phyloP scores from a whole-genome alignment of 805 yeast genomes.

The Starmerella davenportii region DNA sequence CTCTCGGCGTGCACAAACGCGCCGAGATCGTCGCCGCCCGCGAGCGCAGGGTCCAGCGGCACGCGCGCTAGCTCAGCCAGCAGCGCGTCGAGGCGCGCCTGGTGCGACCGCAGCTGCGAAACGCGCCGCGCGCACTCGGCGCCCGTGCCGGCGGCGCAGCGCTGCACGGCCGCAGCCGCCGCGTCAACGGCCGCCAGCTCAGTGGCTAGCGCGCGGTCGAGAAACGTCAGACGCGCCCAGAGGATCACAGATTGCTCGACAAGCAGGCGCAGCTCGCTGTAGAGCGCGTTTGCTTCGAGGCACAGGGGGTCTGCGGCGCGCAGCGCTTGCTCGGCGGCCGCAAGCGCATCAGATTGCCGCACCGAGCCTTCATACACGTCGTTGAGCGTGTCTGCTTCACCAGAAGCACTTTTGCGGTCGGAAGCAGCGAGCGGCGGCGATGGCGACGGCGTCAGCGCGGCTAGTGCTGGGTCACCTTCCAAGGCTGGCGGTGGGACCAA shows the following conservation, averaged over 20 bases:
- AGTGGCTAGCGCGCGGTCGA: slow-evolving; percentile 29
- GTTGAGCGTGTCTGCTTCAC: too few relatives aligned
- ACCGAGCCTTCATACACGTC: too few relatives aligned
- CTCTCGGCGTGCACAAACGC: slow-evolving; percentile 15
- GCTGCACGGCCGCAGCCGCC: slow-evolving; percentile 22
- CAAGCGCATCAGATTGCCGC: too few relatives aligned
- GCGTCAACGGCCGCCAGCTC: slow-evolving; percentile 26
- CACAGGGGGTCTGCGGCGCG: slow-evolving; percentile 35
- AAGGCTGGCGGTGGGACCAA: too few relatives aligned
- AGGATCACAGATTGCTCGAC: slow-evolving; percentile 28
- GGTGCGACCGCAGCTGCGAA: slow-evolving; percentile 5
- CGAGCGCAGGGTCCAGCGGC: slow-evolving; percentile 9
- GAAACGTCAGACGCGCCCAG: slow-evolving; percentile 29
- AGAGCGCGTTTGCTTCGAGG: slow-evolving; percentile 30
- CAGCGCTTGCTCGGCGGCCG: slow-evolving; percentile 30
- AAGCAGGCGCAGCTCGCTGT: slow-evolving; percentile 24
- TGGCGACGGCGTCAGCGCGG: too few relatives aligned
- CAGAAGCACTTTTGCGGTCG: too few relatives aligned
- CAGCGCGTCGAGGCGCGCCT: slow-evolving; percentile 12
- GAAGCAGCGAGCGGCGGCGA: too few relatives aligned
- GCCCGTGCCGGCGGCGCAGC: slow-evolving; percentile 16
- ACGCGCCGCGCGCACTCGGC: slow-evolving; percentile 6
- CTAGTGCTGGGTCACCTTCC: too few relatives aligned
- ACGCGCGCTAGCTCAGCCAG: slow-evolving; percentile 11
- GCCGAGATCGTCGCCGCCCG: slow-evolving; percentile 2